Evolutionary conservation across 225 moss, liverwort and hornwort genomes (phyloP).

Genomic region (Climacium dendroides): DNA sequence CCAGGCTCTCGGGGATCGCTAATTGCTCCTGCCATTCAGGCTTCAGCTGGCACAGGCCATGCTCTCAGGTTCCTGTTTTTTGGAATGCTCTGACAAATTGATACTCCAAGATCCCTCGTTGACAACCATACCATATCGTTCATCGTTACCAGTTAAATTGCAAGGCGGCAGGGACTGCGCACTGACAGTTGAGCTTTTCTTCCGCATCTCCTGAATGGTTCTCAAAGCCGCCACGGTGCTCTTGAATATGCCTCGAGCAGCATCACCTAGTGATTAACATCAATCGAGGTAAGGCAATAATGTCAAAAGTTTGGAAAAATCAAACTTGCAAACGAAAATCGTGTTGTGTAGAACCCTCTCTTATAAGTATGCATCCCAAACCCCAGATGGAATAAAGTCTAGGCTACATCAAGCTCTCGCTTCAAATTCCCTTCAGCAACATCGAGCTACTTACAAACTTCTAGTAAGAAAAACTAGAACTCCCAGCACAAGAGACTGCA

Average conservation of each 20-base stretch:
- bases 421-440: background rate
- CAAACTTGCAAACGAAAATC: background rate
- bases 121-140: conserved; percentile 24
- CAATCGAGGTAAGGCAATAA: background rate
- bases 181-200: conserved; percentile 44
- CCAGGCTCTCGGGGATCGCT: background rate
- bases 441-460: background rate
- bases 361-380: background rate
- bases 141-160: conserved; percentile 23
- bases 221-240: conserved; percentile 34
- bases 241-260: conserved; percentile 27
- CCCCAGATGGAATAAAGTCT: background rate
- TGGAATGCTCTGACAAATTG: background rate
- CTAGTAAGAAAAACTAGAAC: background rate
- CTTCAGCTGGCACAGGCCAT: conserved; percentile 10
- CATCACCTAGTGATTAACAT: background rate
- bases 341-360: background rate
- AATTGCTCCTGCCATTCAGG: background rate
- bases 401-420: background rate
- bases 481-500: background rate
- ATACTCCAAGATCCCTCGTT: conserved; percentile 2
- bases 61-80: background rate
- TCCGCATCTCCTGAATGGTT: conserved; percentile 48
- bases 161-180: conserved; percentile 45
- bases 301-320: background rate